Base-by-base conservation (phyloP, 257 asterid genomes). In the Cynanchum wilfordii region DNA sequence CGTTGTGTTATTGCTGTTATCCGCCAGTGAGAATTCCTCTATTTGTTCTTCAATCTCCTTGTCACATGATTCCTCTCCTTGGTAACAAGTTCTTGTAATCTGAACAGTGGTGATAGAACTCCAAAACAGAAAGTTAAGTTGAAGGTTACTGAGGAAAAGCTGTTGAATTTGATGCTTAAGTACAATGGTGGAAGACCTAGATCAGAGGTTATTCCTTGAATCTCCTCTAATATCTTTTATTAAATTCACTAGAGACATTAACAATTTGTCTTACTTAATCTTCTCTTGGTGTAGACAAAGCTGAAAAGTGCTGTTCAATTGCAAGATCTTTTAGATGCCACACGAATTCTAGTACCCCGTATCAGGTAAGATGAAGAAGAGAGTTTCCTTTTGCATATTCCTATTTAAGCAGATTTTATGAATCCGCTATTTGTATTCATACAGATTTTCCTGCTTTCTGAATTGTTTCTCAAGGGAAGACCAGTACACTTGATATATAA, bases 261-360 rank as follows among this genome's bases (percentile, higher is more conserved):
- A 69, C 15, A 38, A 66, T 56, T 76, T 77, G 54, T 74, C 69
- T 76, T 62, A 60, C 70, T 80, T 68, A 73, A 10, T 77, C 72
- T 17, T 77, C 70, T 70, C 67, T 74, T 78, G 75, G 51, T 76
- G 70, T 89, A 94, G 99, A 94, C 98, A 49, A 94, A 94, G 84
- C 92, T 94, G 76, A 91, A 94, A 87, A 94, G 80, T 83, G 99
- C 98, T 33, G 89, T 94, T 76, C 97, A 94, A 62, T 82, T 94
- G 86, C 99, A 94, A 90, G 99, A 94, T 87, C 93, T 94, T 81
- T 82, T 94, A 88, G 99, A 94, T 75, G 98, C 99, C 5, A 94
- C 99, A 40, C 87, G 99, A 67, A 86, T 84, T 79, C 78, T 94
- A 77, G 97, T 94, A 58, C 99, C 98, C 68, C 99, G 96, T 76